Conservation (phyloP, 1,284 basidiomycete genomes). For the Apiotrichum laibachii region DNA sequence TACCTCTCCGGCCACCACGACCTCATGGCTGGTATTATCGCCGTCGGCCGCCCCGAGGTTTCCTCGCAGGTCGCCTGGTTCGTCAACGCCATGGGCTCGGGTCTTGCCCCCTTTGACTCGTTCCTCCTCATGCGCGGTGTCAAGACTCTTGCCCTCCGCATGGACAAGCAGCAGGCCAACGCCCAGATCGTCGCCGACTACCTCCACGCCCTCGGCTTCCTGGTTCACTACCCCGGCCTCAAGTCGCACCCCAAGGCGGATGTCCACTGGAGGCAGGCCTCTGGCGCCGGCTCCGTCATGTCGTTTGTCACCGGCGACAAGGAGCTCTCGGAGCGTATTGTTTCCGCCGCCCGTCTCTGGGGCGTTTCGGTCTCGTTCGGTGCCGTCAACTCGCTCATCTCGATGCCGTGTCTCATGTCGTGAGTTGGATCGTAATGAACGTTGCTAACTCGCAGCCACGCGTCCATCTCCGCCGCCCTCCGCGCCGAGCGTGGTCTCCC, state of each 20-base stretch:
- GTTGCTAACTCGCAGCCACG: slow-evolving; percentile 15
- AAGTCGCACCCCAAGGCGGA: slow-evolving; percentile 77
- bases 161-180: slow-evolving; percentile 89
- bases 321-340: slow-evolving; percentile 84
- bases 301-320: slow-evolving; percentile 94
- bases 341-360: slow-evolving; percentile 89
- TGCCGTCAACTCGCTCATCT: slow-evolving; percentile 96
- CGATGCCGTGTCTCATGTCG: slow-evolving; percentile 99
- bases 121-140: slow-evolving; percentile 93
- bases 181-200: slow-evolving; percentile 83
- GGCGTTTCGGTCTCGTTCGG: slow-evolving; percentile 98
- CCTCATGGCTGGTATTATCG: slow-evolving; percentile 94
- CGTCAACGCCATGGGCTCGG: slow-evolving; percentile 98
- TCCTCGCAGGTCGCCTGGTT: slow-evolving; percentile 86
- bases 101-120: slow-evolving; percentile 88
- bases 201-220: slow-evolving; percentile 82
- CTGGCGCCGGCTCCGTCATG: slow-evolving; percentile 88
- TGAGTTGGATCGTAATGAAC: slow-evolving; percentile 57
- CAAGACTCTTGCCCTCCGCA: slow-evolving; percentile 94
- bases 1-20: slow-evolving; percentile 98
- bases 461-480: slow-evolving; percentile 47
- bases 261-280: slow-evolving; percentile 81
- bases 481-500: slow-evolving; percentile 61
- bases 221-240: slow-evolving; percentile 91
- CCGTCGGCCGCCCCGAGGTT: slow-evolving; percentile 86